Evolutionary conservation across 2,329 filamentous ascomycete genomes (phyloP).

Genomic region (Arthrobotrys iridis): DNA sequence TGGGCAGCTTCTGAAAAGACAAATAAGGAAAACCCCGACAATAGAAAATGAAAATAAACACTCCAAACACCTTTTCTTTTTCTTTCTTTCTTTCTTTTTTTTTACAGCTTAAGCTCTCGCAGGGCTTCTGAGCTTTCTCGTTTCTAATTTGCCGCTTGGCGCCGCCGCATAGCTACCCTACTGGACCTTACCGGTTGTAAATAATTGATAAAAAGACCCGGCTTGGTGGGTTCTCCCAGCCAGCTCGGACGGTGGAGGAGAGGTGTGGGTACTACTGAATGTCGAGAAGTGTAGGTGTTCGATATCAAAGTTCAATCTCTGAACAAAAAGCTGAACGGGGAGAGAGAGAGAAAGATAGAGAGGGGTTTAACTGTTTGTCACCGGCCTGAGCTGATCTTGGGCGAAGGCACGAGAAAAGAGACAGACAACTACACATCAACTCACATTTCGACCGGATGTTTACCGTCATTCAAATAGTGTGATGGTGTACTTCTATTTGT

Average conservation of each 20-base stretch:
- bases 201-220: not conserved
- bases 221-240: not conserved
- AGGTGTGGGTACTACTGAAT: not conserved
- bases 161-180: not conserved
- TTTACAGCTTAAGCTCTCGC: too few species aligned
- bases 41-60: not conserved
- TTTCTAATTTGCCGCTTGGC: not conserved
- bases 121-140: not conserved
- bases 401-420: not conserved
- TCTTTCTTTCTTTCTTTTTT: too few species aligned
- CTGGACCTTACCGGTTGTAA: not conserved
- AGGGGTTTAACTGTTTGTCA: not conserved
- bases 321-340: not conserved
- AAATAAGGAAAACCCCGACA: not conserved
- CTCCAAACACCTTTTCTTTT: not conserved
- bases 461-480: not conserved
- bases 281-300: not conserved
- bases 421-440: not conserved
- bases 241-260: not conserved
- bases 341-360: not conserved
- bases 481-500: slow-evolving; percentile 12
- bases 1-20: too few species aligned
- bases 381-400: not conserved
- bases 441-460: not conserved
- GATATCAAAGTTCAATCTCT: not conserved